Evolutionary conservation across 768 basidiomycete genomes (phyloP).

Genomic region (Cystobasidium tubakii): DNA sequence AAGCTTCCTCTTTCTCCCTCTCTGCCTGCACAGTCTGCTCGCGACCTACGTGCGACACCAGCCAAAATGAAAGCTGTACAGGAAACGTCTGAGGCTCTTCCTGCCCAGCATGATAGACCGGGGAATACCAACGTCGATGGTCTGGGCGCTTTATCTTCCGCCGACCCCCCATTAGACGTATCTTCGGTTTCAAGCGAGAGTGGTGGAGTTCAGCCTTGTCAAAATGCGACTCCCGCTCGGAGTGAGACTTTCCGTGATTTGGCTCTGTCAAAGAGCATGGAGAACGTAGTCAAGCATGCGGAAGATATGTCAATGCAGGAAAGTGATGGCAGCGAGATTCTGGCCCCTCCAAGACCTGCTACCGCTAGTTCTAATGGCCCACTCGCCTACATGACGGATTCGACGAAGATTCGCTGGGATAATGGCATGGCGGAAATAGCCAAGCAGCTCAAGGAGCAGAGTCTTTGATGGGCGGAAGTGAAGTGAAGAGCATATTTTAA

Average conservation of each 20-base stretch:
- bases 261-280: slow-evolving; percentile 18
- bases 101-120: not conserved
- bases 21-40: not conserved
- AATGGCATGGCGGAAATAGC: slow-evolving; percentile 5
- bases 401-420: slow-evolving; percentile 4
- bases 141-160: not conserved
- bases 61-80: not conserved
- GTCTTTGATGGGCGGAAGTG: not conserved
- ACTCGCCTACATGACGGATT: slow-evolving; percentile 5
- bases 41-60: not conserved
- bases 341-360: not conserved
- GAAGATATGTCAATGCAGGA: not conserved
- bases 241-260: not conserved
- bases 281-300: slow-evolving; percentile 24
- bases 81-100: not conserved
- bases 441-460: slow-evolving; percentile 1
- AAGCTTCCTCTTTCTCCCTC: not conserved
- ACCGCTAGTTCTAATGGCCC: not conserved
- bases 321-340: not conserved
- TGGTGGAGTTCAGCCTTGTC: no score
- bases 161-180: no score
- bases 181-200: no score
- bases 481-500: not conserved
- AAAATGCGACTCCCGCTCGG: not conserved
- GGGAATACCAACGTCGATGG: not conserved